Base-by-base conservation (phyloP, 2,329 filamentous ascomycete species). In the Fusarium sacchari region DNA sequence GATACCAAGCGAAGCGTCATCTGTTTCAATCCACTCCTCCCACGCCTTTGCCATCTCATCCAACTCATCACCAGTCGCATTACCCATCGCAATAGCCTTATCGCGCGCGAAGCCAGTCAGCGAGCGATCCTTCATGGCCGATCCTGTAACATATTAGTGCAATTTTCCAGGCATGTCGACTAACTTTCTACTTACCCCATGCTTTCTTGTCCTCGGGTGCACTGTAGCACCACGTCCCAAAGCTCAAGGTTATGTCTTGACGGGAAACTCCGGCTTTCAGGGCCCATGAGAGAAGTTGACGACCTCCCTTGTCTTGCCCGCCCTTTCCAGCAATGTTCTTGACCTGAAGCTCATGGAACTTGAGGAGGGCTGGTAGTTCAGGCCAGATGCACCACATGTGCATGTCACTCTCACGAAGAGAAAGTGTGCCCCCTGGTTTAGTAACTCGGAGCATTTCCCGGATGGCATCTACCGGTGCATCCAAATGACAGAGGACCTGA, bases 401-500 rank as follows among this genome's bases (percentile, higher is more conserved):
- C 75, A 80, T 73, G 34, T 80, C 80, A 18, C 68, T 75, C 57
- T 81, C 80, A 13, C 79, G 75, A 1, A 80, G 59, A 8, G 88
- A 82, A 3, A 86, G 70, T 4, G 84, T 68, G 2, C 85, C 85
- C 3, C 84, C 84, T 0, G 82, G 80, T 67, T 81, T 84, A 5
- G 84, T 79, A 10, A 87, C 83, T 2, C 85, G 80, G 6, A 82
- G 71, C 80, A 86, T 84, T 76, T 86, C 84, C 13, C 64, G 60
- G 42, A 86, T 66, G 3, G 84, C 83, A 6, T 75, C 60, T 3
- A 79, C 73, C 1, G 80, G 81, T 12, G 77, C 74, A 14, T 81
- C 77, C 20, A 87, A 71, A 61, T 87, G 84, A 10, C 80, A 80
- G 20, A 87, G 79, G 4, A 86, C 77, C 71, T 86, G 84, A n/a